phyloP scores from a whole-genome alignment of 2,329 filamentous ascomycete genomes.

The Penicillium sp. region DNA sequence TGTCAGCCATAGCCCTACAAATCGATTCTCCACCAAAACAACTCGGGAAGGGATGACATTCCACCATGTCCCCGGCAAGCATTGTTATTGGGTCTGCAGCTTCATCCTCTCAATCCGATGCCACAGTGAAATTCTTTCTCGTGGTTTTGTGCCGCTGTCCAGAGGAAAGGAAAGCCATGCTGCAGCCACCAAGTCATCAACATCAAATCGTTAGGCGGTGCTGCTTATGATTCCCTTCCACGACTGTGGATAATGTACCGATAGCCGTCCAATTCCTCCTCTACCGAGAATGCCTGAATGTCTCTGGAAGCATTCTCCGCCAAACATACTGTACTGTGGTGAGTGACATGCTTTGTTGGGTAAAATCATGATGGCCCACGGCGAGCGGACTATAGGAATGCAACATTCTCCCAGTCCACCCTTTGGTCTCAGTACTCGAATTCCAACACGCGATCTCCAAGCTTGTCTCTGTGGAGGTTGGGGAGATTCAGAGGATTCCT shows the following conservation, averaged over 20 bases:
- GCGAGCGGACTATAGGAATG: conserved; percentile 17
- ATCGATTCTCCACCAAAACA: conserved; percentile 13
- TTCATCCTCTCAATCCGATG: neutral
- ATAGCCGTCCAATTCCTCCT: too few species aligned
- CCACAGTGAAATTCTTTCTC: neutral
- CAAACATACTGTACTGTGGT: conserved; percentile 4
- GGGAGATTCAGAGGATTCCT: neutral
- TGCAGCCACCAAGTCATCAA: neutral
- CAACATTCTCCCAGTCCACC: conserved; percentile 20
- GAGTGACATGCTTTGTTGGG: conserved; percentile 2
- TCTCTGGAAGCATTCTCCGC: conserved; percentile 12
- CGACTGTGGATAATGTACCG: too few species aligned
- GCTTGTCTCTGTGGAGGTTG: conserved; percentile 12
- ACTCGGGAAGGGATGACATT: conserved; percentile 27
- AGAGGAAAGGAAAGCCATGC: neutral
- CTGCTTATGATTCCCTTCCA: neutral
- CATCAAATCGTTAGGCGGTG: neutral
- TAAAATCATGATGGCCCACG: conserved; percentile 10
- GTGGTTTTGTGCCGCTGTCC: neutral
- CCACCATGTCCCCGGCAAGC: conserved; percentile 7
- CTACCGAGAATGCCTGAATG: neutral
- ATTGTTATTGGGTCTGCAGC: neutral
- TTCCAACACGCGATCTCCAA: conserved; percentile 10
- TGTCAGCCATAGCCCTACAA: conserved; percentile 14
- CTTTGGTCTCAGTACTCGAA: conserved; percentile 14